A percentile compares a stretch with the other conserved stretches of the same genome.
Evolutionary conservation across 805 yeast genomes (phyloP).

Genomic region (Hanseniaspora lachancei): DNA sequence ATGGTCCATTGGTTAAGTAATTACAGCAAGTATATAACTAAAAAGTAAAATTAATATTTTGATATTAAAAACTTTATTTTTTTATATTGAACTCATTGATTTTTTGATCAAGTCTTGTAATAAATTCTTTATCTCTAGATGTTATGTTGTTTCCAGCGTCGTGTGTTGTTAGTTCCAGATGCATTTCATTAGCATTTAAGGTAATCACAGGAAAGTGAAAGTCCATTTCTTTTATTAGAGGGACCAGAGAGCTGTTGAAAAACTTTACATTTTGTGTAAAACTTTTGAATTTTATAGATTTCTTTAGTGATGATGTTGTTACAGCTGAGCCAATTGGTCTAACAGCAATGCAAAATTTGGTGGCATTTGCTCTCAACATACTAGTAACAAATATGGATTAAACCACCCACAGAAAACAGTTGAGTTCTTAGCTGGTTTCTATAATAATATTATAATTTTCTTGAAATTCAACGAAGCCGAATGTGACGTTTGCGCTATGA

Average conservation of each 20-base stretch:
- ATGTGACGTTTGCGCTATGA: too few species aligned
- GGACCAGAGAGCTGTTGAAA: neutral
- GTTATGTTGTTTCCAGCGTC: neutral
- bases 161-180: constrained; percentile 7
- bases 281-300: neutral
- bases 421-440: too few species aligned
- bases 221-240: neutral
- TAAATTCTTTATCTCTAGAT: neutral
- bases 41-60: neutral
- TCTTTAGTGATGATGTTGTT: neutral
- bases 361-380: neutral
- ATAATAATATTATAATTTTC: too few species aligned
- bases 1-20: constrained; percentile 58
- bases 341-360: neutral
- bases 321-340: neutral
- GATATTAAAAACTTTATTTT: neutral
- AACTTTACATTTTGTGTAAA: constrained; percentile 1
- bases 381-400: neutral
- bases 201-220: constrained; percentile 7
- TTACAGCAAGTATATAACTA: neutral
- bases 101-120: neutral
- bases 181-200: neutral
- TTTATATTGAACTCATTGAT: neutral
- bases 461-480: too few species aligned
- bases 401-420: too few species aligned